Evolutionary conservation across 306 rosid species (phyloP), one percentile per base, ranked within the genome.

Genomic region (Mimosa pudica): DNA sequence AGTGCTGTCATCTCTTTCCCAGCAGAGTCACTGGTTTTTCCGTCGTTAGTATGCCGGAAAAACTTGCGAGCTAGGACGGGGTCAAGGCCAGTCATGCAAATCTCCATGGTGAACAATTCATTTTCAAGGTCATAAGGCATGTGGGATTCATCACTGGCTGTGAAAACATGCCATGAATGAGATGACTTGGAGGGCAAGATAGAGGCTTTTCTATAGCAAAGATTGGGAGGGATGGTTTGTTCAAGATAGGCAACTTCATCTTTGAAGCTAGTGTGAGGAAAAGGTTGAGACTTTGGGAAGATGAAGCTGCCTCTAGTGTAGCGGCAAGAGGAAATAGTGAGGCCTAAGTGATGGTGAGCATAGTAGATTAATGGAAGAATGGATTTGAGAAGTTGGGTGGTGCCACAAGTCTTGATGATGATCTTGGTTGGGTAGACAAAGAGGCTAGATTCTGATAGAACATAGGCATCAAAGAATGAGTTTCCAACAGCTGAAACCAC

Each of bases 71-170:
- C 92, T 1, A 85, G 87, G 42, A 65, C 11, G 2, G 86, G 88
- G 78, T 91, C 94, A 72, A 93, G 97, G 52, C 90, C 93, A 4
- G 98, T 93, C 98, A 93, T 93, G 79, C 98, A 93, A 70, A 93
- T 86, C 72, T 93, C 98, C 55, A 89, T 41, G 0, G 98, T 93
- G 89, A 54, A 91, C 6, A 72, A 33, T 8, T 73, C 87, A 49
- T 79, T 71, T 13, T 61, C 87, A 17, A 64, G 47, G 42, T 36
- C 32, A 57, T 62, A 61, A 45, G 65, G 75, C 8, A 73, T 6
- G 30, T 47, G 82, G 58, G 68, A 20, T 30, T 70, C 75, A 11
- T 81, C 85, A 6, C 35, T 63, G 6, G 98, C 97, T 6, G 97
- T 73, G 88, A 94, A 94, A 36, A 94, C 97, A 61, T 94, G 97